These are phyloP conservation scores for Arctostaphylos glauca DNA, from an alignment of 148 eudicot species.

Conservation along the genomic window DNA sequence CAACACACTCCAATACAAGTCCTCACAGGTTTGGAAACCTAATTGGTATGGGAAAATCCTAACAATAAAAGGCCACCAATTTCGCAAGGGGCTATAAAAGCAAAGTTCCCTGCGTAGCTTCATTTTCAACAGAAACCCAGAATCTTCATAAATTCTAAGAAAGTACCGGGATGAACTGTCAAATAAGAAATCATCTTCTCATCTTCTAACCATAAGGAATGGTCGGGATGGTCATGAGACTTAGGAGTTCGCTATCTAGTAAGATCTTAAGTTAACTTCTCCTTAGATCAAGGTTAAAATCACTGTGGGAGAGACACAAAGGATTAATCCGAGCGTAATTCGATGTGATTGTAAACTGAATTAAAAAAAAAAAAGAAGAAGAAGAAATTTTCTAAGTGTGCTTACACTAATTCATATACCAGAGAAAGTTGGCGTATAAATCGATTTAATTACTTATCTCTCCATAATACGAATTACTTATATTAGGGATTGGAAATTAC, in stretches of 20 bases:
- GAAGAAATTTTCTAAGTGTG: background rate
- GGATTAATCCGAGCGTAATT: too few relatives aligned
- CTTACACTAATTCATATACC: background rate
- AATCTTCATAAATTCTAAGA: background rate
- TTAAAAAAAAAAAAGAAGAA: too few relatives aligned
- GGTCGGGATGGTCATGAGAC: too few relatives aligned
- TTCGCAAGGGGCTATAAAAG: background rate
- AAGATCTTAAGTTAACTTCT: too few relatives aligned
- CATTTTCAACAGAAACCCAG: background rate
- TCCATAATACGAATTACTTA: too few relatives aligned
- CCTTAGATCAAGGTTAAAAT: too few relatives aligned
- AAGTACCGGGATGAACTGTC: background rate
- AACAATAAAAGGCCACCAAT: background rate
- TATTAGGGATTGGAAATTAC: background rate
- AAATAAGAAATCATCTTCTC: background rate
- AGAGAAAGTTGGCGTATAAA: background rate
- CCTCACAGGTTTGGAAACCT: background rate
- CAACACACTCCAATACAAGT: background rate
- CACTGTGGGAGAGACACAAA: too few relatives aligned
- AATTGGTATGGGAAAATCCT: background rate
- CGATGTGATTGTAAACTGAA: too few relatives aligned
- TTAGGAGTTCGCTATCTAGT: too few relatives aligned
- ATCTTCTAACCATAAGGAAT: too few relatives aligned
- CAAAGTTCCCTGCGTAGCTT: background rate
- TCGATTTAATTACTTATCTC: background rate